Base-by-base conservation (phyloP, 768 basidiomycete species). In the Mycena galopus region DNA sequence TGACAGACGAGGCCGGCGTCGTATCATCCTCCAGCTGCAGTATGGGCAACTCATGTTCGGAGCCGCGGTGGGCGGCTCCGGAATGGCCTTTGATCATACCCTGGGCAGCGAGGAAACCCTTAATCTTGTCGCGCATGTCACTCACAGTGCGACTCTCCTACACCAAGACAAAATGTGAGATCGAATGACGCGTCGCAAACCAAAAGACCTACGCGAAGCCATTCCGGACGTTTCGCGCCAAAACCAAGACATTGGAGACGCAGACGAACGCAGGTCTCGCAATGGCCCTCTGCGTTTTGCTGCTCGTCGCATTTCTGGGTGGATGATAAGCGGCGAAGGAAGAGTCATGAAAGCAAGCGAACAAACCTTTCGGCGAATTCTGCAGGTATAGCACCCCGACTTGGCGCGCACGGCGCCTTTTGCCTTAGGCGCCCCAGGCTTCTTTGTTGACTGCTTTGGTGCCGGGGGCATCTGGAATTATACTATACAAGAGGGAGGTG, bases 21-120 rank as follows among this genome's bases (percentile, higher is more conserved):
- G 66, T 77, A 64, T 84, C 85, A 42, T 86, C 84, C 73, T 83
- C 76, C 78, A 93, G 82, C 77, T 84, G 81, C 73, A 94, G 85
- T 67, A 91, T 85, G 55, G 87, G 87, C 17, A 86, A 87, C 37
- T 90, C 90, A 21, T 87, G 88, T 2, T 91, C 91, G 39, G 84
- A 77, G 25, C 84, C 81, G 53, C 91, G 90, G 23, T 92, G 86
- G 2, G 89, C 91, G 30, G 91, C 84, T 67, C 92, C 92, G 23
- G 94, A 92, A 77, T 95, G 94, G 32, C 94, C 94, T 82, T 95
- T 95, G 82, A 96, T 95, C 93, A 95, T 94, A 58, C 94, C 94
- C 80, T 95, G 93, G 0, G 93, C 88, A 0, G 93, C 93, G 27
- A 95, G 87, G 77, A 94, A 93, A 1, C 83, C 82, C 83, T 95